Evolutionary conservation across 1,139 yeast genomes (phyloP).

Genomic region (Blastobotrys aristatus): DNA sequence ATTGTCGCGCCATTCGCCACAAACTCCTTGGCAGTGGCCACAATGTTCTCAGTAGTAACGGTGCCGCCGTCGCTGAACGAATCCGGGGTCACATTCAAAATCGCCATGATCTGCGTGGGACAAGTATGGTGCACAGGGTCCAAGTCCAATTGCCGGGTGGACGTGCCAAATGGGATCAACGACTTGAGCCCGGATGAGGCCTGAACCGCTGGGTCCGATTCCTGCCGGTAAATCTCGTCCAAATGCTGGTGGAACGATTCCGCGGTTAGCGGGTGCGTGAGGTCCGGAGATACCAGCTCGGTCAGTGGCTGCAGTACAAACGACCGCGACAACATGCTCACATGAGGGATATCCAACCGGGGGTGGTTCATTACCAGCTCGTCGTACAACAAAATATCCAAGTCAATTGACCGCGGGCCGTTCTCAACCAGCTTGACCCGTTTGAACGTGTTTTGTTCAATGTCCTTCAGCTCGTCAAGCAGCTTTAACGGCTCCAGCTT

Average conservation of each 20-base stretch:
- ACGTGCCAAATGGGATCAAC: conserved; percentile 30
- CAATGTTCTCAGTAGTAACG: conserved; percentile 39
- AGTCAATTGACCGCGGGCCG: conserved; percentile 87
- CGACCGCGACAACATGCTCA: conserved; percentile 78
- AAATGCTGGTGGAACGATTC: conserved; percentile 71
- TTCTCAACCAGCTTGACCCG: conserved; percentile 76
- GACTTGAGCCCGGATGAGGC: conserved; percentile 29
- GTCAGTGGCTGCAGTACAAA: conserved; percentile 87
- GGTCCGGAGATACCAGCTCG: conserved; percentile 64
- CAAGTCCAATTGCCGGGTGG: conserved; percentile 20
- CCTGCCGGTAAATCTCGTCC: conserved; percentile 46
- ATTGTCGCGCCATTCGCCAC: conserved; percentile 58
- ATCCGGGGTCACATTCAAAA: conserved; percentile 87
- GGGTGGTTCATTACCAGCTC: conserved; percentile 49
- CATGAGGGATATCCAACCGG: conserved; percentile 74
- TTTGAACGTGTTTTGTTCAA: conserved; percentile 68
- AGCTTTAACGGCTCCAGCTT: conserved; percentile 58
- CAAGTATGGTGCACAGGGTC: conserved; percentile 25
- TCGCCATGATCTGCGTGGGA: conserved; percentile 62
- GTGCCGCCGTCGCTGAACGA: conserved; percentile 90
- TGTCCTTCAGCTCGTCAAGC: conserved; percentile 56
- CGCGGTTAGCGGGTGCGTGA: conserved; percentile 75
- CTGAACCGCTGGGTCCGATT: conserved; percentile 23
- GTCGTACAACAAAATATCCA: conserved; percentile 78
- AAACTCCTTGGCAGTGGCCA: conserved; percentile 40